These are phyloP conservation scores for Logfia minima DNA, from an alignment of 129 eudicot species.

Conservation along the genomic window DNA sequence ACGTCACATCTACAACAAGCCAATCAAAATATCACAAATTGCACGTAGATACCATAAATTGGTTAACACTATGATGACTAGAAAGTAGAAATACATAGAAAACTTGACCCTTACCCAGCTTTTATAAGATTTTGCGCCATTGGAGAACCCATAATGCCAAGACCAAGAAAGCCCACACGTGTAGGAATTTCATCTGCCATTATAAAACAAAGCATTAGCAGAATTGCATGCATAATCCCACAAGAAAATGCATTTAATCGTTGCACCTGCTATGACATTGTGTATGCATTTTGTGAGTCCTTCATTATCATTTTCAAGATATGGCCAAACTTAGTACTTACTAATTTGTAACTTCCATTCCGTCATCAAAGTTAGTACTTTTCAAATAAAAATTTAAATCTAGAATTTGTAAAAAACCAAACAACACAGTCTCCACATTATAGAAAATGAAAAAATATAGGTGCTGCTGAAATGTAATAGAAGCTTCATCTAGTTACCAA, in stretches of 20 bases:
- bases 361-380: neutral
- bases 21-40: conserved; percentile 14
- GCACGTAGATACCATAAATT: neutral
- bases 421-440: no score
- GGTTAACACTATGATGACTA: neutral
- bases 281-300: neutral
- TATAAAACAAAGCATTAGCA: conserved; percentile 13
- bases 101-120: conserved; percentile 61
- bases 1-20: conserved; percentile 77
- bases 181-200: conserved; percentile 56
- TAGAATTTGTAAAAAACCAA: neutral
- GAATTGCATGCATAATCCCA: neutral
- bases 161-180: conserved; percentile 89
- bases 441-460: no score
- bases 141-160: conserved; percentile 98
- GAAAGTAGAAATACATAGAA: conserved; percentile 7
- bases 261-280: neutral
- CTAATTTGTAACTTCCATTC: neutral
- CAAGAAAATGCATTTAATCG: neutral
- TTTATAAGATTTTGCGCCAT: conserved; percentile 92
- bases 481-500: no score
- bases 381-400: no score
- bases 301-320: neutral
- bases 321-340: neutral
- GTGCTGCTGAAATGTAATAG: no score